Conservation (phyloP, 305 asterid genomes). For the Withania somnifera region DNA sequence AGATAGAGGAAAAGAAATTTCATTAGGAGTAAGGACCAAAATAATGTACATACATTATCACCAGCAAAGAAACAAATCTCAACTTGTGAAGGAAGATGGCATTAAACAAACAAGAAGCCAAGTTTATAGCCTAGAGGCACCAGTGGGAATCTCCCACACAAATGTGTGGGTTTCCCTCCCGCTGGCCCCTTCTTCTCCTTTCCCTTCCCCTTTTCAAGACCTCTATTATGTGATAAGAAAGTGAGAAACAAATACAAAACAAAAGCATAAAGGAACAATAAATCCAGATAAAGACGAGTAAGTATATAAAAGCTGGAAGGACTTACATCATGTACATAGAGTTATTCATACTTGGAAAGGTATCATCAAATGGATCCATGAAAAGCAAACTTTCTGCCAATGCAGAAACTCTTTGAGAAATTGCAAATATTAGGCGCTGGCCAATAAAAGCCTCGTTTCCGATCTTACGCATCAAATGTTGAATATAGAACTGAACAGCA, state of each 20-base stretch:
- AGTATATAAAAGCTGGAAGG: conserved; percentile 1
- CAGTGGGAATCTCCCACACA: not conserved
- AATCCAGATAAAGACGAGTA: not conserved
- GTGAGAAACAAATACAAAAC: not conserved
- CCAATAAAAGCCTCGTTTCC: conserved; percentile 73
- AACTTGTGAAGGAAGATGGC: not conserved
- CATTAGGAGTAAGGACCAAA: not conserved
- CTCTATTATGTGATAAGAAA: not conserved
- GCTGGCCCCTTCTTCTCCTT: not conserved
- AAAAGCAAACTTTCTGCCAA: conserved; percentile 76
- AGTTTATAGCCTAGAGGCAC: not conserved
- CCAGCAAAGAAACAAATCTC: not conserved
- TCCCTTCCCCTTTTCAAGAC: not conserved
- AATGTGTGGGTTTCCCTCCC: not conserved
- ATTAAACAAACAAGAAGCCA: not conserved
- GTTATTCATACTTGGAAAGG: conserved; percentile 60
- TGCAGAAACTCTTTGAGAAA: conserved; percentile 68
- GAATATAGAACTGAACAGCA: conserved; percentile 44
- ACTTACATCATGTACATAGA: conserved; percentile 78
- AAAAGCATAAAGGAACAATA: not conserved
- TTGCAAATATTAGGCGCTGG: conserved; percentile 65
- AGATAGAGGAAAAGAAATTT: not conserved
- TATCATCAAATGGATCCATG: conserved; percentile 80
- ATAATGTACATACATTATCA: not conserved
- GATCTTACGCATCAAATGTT: conserved; percentile 82